Base-by-base conservation (phyloP, 2,329 filamentous ascomycete genomes). In the Colletotrichum karsti region DNA sequence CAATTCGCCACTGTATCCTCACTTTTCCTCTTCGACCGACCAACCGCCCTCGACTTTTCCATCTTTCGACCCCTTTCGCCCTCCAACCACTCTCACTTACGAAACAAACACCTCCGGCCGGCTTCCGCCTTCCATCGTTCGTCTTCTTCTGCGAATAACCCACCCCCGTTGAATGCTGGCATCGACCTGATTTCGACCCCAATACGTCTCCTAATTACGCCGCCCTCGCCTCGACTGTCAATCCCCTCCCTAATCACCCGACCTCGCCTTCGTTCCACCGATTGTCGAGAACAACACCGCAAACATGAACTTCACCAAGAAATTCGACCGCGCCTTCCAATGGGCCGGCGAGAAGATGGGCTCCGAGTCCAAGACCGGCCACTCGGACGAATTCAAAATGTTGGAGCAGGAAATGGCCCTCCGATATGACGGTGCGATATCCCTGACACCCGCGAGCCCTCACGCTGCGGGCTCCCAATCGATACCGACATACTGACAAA, bases 301-400 rank as follows among this genome's bases (percentile, higher is more conserved):
- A 70, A 78, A 46, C 35, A 89, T 88, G 87, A 82, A 85, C 74
- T 83, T 89, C 75, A 86, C 84, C 81, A 97, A 97, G 86, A 97
- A 97, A 79, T 90, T 98, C 78, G 95, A 95, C 82, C 92, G 95
- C 77, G 91, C 97, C 85, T 97, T 95, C 85, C 95, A 98, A 91
- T 98, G 95, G 95, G 94, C 95, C 39, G 94, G 94, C 73, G 95
- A 98, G 84, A 93, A 95, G 82, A 97, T 98, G 93, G 95, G 95
- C 74, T 90, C 89, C 72, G 95, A 98, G 81, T 88, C 91, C 81
- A 96, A 94, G 83, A 98, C 95, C 9, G 90, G 87, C 78, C 90
- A 94, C 71, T 92, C 93, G 0, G 94, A 98, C 58, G 92, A 98
- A 76, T 98, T 98, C 87, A 97, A 93, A 82, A 88, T 89, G 68